Evolutionary conservation across 768 basidiomycete species (phyloP).

Genomic region (Amanita muscaria): DNA sequence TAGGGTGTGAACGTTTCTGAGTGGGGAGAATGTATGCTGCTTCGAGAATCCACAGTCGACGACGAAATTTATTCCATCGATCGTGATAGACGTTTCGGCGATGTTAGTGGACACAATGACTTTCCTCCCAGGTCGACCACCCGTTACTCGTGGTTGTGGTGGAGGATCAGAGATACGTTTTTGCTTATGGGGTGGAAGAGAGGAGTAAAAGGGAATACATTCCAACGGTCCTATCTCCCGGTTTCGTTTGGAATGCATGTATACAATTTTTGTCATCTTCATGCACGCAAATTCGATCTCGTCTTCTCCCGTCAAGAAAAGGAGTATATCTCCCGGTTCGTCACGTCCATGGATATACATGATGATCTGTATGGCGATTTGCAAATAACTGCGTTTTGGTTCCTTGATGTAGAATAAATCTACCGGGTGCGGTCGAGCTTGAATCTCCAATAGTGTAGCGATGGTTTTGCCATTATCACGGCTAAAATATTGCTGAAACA

Average conservation of each 20-base stretch:
- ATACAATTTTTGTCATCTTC: conserved; percentile 75
- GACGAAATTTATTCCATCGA: conserved; percentile 92
- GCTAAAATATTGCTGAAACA: conserved; percentile 82
- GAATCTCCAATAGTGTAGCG: conserved; percentile 70
- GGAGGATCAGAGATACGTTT: conserved; percentile 85
- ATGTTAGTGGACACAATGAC: too few relatives aligned
- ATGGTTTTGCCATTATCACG: conserved; percentile 22
- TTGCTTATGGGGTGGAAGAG: conserved; percentile 81
- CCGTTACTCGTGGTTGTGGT: conserved; percentile 44
- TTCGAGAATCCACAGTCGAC: too few relatives aligned
- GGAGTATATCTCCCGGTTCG: conserved; percentile 81
- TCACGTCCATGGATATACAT: conserved; percentile 87
- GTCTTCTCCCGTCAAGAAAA: too few relatives aligned
- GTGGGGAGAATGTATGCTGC: conserved; percentile 85
- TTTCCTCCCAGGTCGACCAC: conserved; percentile 73
- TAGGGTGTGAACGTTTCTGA: conserved; percentile 90
- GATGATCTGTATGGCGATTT: conserved; percentile 83
- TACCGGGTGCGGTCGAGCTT: conserved; percentile 79
- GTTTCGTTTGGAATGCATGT: conserved; percentile 55
- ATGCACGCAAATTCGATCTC: conserved; percentile 87
- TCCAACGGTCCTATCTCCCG: conserved; percentile 66
- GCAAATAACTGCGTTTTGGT: conserved; percentile 81
- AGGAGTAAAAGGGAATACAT: conserved; percentile 83
- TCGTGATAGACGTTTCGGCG: conserved; percentile 86
- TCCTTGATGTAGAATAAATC: conserved; percentile 80